Evolutionary conservation across 2,329 filamentous ascomycete species (phyloP), one percentile per base, ranked within the genome.

Genomic region (Cordyceps fumosorosea): DNA sequence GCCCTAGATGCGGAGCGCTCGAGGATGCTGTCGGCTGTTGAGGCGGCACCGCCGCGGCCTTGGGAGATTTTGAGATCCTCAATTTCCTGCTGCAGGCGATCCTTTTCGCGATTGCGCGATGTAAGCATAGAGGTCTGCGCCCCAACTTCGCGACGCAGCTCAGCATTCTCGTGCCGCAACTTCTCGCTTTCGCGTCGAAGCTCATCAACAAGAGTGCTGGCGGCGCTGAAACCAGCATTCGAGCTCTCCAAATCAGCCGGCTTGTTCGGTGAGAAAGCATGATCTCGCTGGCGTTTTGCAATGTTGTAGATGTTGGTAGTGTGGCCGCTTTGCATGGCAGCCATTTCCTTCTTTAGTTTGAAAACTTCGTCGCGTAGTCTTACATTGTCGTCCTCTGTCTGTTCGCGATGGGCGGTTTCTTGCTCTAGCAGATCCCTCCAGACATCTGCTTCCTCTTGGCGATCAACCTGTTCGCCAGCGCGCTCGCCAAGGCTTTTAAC

Each of bases 41-140:
- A 85, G 0, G 83, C 81, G 1, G 82, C 81, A 4, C 83, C 89
- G 34, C 85, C 85, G 65, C 91, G 87, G 60, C 92, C 87, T 66
- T 92, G 88, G 1, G 89, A 86, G 69, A 98, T 86, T 76, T 98
- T 99, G 65, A 99, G 81, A 65, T 97, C 93, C 75, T 99, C 95
- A 65, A 98, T 98, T 73, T 99, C 93, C 71, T 96, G 91, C 73
- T 98, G 96, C 10, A 99, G 81, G 5, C 92, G 86, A 72, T 98
- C 93, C 71, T 96, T 96, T 72, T 99, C 95, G 29, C 92, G 89
- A 70, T 97, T 97, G 26, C 95, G 85, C 42, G 95, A 98, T 1
- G 93, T 97, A 40, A 99, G 83, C 91, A 99, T 98, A 0, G 93
- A 97, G 0, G 93, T 96, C 73, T 99, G 95, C 3, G 95, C 95